Evolutionary conservation across 495 filamentous ascomycete species (phyloP).

Genomic region (Neurospora intermedia): DNA sequence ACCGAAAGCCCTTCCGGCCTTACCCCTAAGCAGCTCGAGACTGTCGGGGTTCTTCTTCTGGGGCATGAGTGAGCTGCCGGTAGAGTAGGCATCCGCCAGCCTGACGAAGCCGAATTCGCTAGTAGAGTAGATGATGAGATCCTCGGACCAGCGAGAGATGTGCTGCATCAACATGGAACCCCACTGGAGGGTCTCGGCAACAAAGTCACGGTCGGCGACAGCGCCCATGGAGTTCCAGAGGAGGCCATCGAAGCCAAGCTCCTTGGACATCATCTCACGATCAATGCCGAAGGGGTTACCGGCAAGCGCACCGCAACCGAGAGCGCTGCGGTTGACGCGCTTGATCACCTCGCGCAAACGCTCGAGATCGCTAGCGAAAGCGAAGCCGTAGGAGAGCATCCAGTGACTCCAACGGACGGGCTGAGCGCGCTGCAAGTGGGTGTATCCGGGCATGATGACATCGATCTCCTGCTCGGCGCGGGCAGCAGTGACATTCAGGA

Average conservation of each 20-base stretch:
- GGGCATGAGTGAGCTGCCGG: constrained; percentile 80
- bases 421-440: constrained; percentile 85
- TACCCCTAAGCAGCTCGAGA: constrained; percentile 80
- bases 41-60: constrained; percentile 78
- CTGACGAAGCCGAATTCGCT: constrained; percentile 75
- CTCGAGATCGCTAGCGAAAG: constrained; percentile 69
- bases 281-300: constrained; percentile 89
- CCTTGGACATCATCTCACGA: constrained; percentile 74
- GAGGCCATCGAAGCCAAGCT: constrained; percentile 77
- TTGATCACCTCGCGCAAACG: constrained; percentile 63
- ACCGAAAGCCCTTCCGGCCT: constrained; percentile 74
- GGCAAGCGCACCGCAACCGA: constrained; percentile 81
- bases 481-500: constrained; percentile 60
- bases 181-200: constrained; percentile 88
- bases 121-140: constrained; percentile 79
- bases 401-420: constrained; percentile 85
- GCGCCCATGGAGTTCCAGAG: constrained; percentile 77
- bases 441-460: constrained; percentile 61
- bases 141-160: constrained; percentile 78
- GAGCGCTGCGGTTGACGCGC: constrained; percentile 67
- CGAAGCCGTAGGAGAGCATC: constrained; percentile 68
- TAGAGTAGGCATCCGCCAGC: constrained; percentile 77
- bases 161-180: constrained; percentile 74
- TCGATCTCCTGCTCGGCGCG: constrained; percentile 69
- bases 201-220: constrained; percentile 81